Evolutionary conservation across 2,329 filamentous ascomycete genomes (phyloP).

Genomic region (Dactylella cylindrospora): DNA sequence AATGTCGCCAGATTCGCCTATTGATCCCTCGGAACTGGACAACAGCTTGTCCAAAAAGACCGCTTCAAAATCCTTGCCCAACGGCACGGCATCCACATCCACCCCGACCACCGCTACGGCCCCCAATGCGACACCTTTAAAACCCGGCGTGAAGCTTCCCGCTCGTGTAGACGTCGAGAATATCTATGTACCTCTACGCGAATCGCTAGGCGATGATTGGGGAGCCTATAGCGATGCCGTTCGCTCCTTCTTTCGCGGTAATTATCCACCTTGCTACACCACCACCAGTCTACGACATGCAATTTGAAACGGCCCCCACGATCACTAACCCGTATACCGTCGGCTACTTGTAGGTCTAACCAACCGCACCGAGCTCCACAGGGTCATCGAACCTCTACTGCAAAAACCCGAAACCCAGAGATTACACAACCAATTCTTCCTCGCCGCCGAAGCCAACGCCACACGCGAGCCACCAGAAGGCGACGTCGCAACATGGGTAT

Average conservation of each 20-base stretch:
- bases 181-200: conserved; percentile 40
- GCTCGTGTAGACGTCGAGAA: conserved; percentile 43
- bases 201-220: conserved; percentile 43
- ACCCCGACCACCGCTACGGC: conserved; percentile 35
- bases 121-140: conserved; percentile 27
- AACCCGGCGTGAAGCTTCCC: conserved; percentile 40
- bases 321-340: conserved; percentile 60
- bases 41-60: conserved; percentile 24
- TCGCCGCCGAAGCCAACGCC: conserved; percentile 69
- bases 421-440: conserved; percentile 68
- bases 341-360: conserved; percentile 56
- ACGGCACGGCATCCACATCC: conserved; percentile 32
- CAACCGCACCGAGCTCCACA: conserved; percentile 39
- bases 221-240: conserved; percentile 42
- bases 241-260: conserved; percentile 45
- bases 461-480: conserved; percentile 69
- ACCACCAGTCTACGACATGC: conserved; percentile 48
- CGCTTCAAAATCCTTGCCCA: conserved; percentile 36
- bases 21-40: conserved; percentile 39
- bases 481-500: conserved; percentile 70
- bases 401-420: conserved; percentile 50
- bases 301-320: conserved; percentile 51
- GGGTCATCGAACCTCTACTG: conserved; percentile 54
- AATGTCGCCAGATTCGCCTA: conserved; percentile 43
- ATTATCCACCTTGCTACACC: conserved; percentile 13